Evolutionary conservation across 352 stramenopile genomes (phyloP).

Genomic region (Phytophthora ohioensis): DNA sequence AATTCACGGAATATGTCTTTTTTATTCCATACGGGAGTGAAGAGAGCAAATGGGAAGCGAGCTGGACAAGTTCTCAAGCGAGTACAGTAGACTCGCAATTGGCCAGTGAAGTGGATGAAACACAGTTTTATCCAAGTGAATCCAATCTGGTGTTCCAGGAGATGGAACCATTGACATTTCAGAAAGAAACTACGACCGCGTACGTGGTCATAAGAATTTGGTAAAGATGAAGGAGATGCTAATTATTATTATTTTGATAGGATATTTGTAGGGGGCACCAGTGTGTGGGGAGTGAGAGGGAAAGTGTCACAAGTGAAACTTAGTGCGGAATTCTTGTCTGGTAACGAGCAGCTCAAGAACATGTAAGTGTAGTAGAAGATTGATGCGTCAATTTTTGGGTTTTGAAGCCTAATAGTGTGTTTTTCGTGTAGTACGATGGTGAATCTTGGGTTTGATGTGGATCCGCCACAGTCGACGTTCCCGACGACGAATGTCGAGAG

Average conservation of each 20-base stretch:
- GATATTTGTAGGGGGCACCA: slow-evolving; percentile 59
- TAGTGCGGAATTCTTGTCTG: slow-evolving; percentile 39
- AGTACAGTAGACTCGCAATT: slow-evolving; percentile 32
- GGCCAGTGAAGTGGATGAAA: slow-evolving; percentile 31
- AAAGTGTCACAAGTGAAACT: slow-evolving; percentile 56
- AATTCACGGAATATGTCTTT: slow-evolving; percentile 62
- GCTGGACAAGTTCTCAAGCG: slow-evolving; percentile 49
- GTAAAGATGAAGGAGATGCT: background rate
- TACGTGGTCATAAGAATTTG: slow-evolving; percentile 23
- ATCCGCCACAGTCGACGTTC: slow-evolving; percentile 57
- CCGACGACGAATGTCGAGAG: slow-evolving; percentile 53
- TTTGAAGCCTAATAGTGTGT: background rate
- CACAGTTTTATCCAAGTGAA: slow-evolving; percentile 42
- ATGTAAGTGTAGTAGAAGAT: slow-evolving; percentile 43
- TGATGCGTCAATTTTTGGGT: background rate
- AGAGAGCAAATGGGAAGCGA: slow-evolving; percentile 56
- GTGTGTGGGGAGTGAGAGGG: slow-evolving; percentile 47
- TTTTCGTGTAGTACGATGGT: slow-evolving; percentile 50
- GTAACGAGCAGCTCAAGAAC: slow-evolving; percentile 45
- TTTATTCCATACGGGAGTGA: slow-evolving; percentile 59
- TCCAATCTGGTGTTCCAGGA: slow-evolving; percentile 44
- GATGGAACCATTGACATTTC: slow-evolving; percentile 49
- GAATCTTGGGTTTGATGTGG: slow-evolving; percentile 58
- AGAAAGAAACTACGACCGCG: slow-evolving; percentile 37
- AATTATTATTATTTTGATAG: slow-evolving; percentile 26